These are phyloP conservation scores for Plasmopara viticola DNA, from an alignment of 352 stramenopile species.

Conservation along the genomic window DNA sequence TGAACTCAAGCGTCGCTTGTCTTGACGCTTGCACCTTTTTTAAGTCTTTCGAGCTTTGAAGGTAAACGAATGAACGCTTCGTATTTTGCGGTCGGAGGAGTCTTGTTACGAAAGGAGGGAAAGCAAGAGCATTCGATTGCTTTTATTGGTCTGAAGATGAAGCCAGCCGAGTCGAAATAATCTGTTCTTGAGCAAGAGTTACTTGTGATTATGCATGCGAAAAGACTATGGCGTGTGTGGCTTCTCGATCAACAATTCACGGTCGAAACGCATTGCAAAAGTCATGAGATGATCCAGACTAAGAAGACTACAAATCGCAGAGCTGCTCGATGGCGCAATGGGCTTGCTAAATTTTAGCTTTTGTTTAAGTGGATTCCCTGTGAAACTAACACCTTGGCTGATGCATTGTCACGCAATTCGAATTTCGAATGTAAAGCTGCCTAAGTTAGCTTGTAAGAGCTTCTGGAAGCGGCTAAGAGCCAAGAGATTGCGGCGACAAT, in stretches of 20 bases:
- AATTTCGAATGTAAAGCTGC: slow-evolving; percentile 7
- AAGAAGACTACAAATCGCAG: slow-evolving; percentile 18
- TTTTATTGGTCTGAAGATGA: no score
- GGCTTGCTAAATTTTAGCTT: slow-evolving; percentile 8
- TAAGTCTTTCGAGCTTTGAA: no score
- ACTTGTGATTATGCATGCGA: no score
- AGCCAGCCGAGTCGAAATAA: no score
- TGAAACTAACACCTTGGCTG: slow-evolving; percentile 3
- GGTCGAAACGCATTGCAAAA: slow-evolving; percentile 8
- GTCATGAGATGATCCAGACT: slow-evolving; percentile 11
- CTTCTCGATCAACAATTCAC: neutral
- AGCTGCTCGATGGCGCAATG: slow-evolving; percentile 15
- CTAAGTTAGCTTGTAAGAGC: slow-evolving; percentile 9
- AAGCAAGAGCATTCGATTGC: no score
- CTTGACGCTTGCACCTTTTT: neutral
- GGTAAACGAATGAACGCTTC: no score
- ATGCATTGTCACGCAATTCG: no score
- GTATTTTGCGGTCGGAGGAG: no score
- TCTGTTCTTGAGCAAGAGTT: no score
- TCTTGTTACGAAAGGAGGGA: no score
- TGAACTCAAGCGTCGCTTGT: neutral
- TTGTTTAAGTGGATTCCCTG: slow-evolving; percentile 14
- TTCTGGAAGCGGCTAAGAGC: slow-evolving; percentile 3
- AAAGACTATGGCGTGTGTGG: no score
- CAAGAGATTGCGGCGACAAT: slow-evolving; percentile 7